Percentiles rank a stretch among this genome's conserved stretches.
These are phyloP conservation scores for Oehlia diaphana DNA, from an alignment of 192 early-diverging fungal species.

Conservation along the genomic window DNA sequence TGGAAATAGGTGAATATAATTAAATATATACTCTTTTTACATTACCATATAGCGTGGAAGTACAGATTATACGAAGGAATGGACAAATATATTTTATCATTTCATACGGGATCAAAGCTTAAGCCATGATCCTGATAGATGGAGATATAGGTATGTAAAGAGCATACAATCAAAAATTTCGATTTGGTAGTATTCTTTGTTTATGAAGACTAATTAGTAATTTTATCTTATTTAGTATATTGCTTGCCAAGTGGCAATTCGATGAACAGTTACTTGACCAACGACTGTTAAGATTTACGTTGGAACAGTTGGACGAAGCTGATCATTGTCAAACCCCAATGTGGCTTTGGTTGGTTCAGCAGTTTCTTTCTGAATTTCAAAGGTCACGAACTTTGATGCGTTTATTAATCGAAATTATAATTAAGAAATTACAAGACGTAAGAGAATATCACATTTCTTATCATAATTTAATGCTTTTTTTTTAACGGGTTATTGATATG, in stretches of 20 bases:
- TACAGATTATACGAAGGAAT: neutral
- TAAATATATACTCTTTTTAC: neutral
- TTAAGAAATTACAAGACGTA: conserved; percentile 52
- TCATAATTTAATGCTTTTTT: neutral
- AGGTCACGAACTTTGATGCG: conserved; percentile 54
- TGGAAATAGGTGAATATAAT: neutral
- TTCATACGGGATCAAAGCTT: neutral
- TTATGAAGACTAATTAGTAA: neutral
- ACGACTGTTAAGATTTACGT: conserved; percentile 48
- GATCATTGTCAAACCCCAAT: conserved; percentile 44
- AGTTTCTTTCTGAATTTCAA: conserved; percentile 54
- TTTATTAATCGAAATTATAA: conserved; percentile 52
- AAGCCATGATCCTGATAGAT: conserved; percentile 14
- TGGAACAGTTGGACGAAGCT: conserved; percentile 44
- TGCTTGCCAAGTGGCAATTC: conserved; percentile 58
- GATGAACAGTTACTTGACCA: conserved; percentile 54
- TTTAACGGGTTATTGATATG: neutral
- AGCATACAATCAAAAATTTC: too few species aligned
- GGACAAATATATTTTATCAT: neutral
- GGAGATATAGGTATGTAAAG: conserved; percentile 7
- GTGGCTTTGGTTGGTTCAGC: conserved; percentile 48
- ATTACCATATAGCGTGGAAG: neutral
- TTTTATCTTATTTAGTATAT: conserved; percentile 46
- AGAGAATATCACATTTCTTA: neutral
- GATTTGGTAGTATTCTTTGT: too few species aligned